Base-by-base conservation (phyloP, 2,329 filamentous ascomycete species). In the Scedosporium aurantiacum region DNA sequence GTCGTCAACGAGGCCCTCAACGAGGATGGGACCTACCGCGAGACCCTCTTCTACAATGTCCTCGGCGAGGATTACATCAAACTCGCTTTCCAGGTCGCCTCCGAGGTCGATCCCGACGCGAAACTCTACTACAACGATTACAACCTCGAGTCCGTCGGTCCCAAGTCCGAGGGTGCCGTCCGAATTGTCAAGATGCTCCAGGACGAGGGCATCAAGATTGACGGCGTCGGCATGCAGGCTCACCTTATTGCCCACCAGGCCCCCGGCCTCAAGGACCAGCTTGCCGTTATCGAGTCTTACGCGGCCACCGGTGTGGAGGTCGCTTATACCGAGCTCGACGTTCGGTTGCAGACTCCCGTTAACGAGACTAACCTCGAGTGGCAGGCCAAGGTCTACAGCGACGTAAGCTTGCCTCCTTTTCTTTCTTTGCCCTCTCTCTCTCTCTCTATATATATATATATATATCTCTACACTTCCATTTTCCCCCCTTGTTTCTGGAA, bases 1-100 rank as follows among this genome's bases (percentile, higher is more conserved):
- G 84, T 88, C 0, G 78, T 86, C 25, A 88, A 88, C 69, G 84
- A 88, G 73, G 81, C 58, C 25, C 75, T 85, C 47, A 77, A 80
- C 62, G 84, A 86, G 21, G 78, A 81, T 65, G 82, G 82, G 14
- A 77, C 74, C 6, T 82, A 75, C 71, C 75, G 82, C 61, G 67
- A 74, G 62, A 76, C 71, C 61, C 76, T 85, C 63, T 87, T 84
- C 72, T 78, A 79, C 70, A 70, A 76, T 32, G 77, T 77, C 37
- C 77, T 87, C 18, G 82, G 83, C 23, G 77, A 78, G 10, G 75
- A 77, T 50, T 88, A 81, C 71, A 78, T 87, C 61, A 74, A 78
- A 10, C 74, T 83, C 50, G 81, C 84, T 2, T 87, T 87, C 73
- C 70, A 75, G 25, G 78, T 81, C 1, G 80, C 82, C 2, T 77